Conservation (phyloP, 2,329 filamentous ascomycete genomes). For the Cladosporium sphaerospermum region DNA sequence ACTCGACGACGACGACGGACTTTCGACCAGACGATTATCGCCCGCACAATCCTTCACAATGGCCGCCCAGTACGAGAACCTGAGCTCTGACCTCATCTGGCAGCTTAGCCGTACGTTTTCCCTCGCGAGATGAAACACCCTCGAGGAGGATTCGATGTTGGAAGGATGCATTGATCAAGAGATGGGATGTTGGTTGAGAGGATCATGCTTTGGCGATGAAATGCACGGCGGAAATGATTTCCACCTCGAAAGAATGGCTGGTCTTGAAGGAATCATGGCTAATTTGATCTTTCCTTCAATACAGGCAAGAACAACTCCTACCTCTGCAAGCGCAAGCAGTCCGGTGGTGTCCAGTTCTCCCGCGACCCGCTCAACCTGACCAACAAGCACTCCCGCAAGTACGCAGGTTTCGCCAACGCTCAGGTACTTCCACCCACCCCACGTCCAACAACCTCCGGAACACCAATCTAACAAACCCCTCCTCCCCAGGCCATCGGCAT, state of each 20-base stretch:
- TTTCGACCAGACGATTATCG: constrained; percentile 8
- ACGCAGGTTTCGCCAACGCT: constrained; percentile 87
- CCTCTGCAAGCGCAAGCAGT: constrained; percentile 81
- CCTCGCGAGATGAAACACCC: background rate
- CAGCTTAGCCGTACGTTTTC: constrained; percentile 79
- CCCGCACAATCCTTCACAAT: constrained; percentile 26
- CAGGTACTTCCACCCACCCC: constrained; percentile 44
- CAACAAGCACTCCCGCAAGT: constrained; percentile 90
- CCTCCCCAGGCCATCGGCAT: constrained; percentile 70
- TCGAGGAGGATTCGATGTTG: background rate
- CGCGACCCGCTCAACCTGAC: constrained; percentile 88
- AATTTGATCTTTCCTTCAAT: constrained; percentile 3
- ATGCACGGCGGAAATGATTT: no score
- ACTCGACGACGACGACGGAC: constrained; percentile 8
- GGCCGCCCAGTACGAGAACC: constrained; percentile 53
- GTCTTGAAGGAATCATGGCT: background rate
- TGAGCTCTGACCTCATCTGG: constrained; percentile 91
- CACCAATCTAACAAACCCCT: constrained; percentile 2
- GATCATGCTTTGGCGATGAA: background rate
- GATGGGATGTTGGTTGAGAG: background rate
- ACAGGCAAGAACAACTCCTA: constrained; percentile 81
- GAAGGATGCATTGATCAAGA: background rate
- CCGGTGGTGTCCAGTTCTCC: constrained; percentile 82
- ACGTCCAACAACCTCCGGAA: no score
- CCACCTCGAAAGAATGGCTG: no score